Conservation (phyloP, 495 filamentous ascomycete genomes). For the Penicillium paxilli region DNA sequence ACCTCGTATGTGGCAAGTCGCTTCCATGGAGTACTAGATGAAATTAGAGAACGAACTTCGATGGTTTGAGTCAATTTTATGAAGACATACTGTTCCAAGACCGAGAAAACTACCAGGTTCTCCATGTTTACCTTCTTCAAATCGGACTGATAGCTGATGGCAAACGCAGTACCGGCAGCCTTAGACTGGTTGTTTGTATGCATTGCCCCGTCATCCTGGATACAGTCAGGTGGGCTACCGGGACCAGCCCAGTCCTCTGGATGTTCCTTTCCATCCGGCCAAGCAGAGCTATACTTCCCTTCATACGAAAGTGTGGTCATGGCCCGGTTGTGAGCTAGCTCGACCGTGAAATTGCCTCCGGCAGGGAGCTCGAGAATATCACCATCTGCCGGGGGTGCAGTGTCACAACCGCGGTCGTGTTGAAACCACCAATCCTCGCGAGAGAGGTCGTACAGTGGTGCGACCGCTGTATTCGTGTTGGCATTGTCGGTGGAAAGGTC, state of each 20-base stretch:
- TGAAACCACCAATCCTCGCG: constrained; percentile 54
- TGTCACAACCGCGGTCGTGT: constrained; percentile 47
- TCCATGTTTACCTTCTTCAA: constrained; percentile 48
- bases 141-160: constrained; percentile 53
- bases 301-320: constrained; percentile 50
- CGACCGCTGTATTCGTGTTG: constrained; percentile 45
- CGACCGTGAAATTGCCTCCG: constrained; percentile 51
- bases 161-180: constrained; percentile 52
- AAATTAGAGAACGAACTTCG: not conserved
- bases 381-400: constrained; percentile 36
- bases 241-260: constrained; percentile 47
- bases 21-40: constrained; percentile 53
- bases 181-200: constrained; percentile 44
- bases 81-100: constrained; percentile 36
- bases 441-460: constrained; percentile 43
- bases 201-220: constrained; percentile 43
- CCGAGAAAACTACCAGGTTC: constrained; percentile 53
- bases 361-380: constrained; percentile 52
- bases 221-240: constrained; percentile 25
- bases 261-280: constrained; percentile 49
- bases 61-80: not conserved
- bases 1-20: constrained; percentile 49
- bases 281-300: constrained; percentile 36
- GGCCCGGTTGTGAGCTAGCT: constrained; percentile 54
- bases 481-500: constrained; percentile 25